Percentiles rank a stretch among this genome's conserved stretches.
Conservation (phyloP, 2,329 filamentous ascomycete genomes). For the Fusarium vanettenii region DNA sequence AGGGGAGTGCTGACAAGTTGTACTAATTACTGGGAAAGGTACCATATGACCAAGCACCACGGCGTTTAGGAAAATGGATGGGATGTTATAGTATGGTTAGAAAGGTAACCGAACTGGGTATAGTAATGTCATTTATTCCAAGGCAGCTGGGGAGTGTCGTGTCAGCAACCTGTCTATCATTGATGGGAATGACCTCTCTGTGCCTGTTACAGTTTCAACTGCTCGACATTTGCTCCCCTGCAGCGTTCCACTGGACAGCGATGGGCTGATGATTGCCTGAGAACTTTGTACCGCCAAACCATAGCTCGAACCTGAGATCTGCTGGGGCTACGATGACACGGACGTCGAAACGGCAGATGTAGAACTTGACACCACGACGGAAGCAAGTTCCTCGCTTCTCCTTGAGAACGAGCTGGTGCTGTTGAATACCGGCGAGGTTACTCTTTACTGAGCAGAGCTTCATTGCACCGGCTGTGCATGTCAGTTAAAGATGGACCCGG, state of each 20-base stretch:
- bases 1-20: background rate
- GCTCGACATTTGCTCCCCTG: background rate
- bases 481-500: background rate
- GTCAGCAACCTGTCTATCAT: background rate
- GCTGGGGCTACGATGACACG: conserved; percentile 66
- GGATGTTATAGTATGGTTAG: conserved; percentile 21
- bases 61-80: conserved; percentile 30
- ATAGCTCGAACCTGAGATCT: conserved; percentile 61
- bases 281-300: conserved; percentile 45
- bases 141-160: background rate
- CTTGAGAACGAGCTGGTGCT: conserved; percentile 52
- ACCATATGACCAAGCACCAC: conserved; percentile 5
- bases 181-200: background rate
- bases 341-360: conserved; percentile 59
- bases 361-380: conserved; percentile 51
- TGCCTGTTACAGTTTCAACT: background rate
- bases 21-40: conserved; percentile 14
- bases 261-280: conserved; percentile 36
- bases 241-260: conserved; percentile 31
- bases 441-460: conserved; percentile 55
- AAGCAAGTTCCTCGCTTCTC: conserved; percentile 51
- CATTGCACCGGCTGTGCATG: conserved; percentile 46
- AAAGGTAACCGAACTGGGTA: conserved; percentile 13
- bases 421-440: conserved; percentile 52
- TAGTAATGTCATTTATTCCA: conserved; percentile 26